These are phyloP conservation scores for Arthrobotrys musiformis DNA, from an alignment of 2,329 filamentous ascomycete genomes.

Conservation along the genomic window DNA sequence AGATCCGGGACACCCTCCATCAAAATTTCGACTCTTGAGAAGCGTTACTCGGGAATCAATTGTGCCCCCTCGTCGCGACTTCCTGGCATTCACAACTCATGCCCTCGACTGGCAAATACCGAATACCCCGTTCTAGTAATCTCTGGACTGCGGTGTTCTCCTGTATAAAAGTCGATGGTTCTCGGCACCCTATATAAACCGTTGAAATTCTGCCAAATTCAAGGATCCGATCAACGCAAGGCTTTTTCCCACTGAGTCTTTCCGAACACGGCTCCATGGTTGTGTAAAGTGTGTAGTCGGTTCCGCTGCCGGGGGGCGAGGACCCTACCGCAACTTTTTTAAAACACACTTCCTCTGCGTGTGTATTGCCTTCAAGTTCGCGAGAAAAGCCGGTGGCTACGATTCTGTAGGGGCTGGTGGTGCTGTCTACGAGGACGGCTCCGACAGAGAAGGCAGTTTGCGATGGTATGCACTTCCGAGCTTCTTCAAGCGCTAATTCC, in stretches of 20 bases:
- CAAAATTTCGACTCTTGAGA: too few relatives aligned
- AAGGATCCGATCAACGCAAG: constrained; percentile 82
- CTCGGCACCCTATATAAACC: constrained; percentile 87
- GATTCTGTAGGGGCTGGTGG: constrained; percentile 67
- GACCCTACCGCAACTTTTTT: constrained; percentile 70
- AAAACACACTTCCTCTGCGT: constrained; percentile 93
- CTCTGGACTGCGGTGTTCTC: constrained; percentile 79
- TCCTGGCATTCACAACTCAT: constrained; percentile 82
- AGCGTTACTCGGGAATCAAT: constrained; percentile 59
- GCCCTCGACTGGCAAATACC: constrained; percentile 77
- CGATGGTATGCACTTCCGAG: constrained; percentile 81
- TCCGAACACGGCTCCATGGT: constrained; percentile 88
- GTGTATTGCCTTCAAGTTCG: constrained; percentile 90
- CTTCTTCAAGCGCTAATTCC: constrained; percentile 77
- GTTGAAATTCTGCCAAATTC: constrained; percentile 70
- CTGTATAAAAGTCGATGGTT: constrained; percentile 89
- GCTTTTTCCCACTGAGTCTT: constrained; percentile 77
- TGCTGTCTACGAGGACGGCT: constrained; percentile 78
- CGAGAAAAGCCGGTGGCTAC: constrained; percentile 88
- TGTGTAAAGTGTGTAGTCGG: constrained; percentile 75
- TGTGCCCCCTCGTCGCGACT: constrained; percentile 86
- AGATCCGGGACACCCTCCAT: too few relatives aligned
- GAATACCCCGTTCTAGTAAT: constrained; percentile 77
- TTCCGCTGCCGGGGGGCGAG: neutral
- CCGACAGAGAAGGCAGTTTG: constrained; percentile 95